Evolutionary conservation across 306 rosid species (phyloP), one percentile per base, ranked within the genome.

Genomic region (Cicer chorassanicum): DNA sequence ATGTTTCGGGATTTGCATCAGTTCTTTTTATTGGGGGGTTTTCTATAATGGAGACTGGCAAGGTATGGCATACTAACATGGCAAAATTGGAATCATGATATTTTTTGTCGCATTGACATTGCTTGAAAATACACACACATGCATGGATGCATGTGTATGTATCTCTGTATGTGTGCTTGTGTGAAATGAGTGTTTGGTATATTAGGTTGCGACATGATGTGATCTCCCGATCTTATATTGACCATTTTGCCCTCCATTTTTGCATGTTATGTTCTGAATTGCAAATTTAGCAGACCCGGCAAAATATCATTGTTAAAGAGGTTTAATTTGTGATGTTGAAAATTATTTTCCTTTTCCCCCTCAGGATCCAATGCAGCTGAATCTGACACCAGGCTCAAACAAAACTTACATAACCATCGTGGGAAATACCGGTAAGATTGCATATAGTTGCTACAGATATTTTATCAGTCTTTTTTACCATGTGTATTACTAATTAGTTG

Each of bases 11-110:
- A 84, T 89, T 90, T 68, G 96, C 94, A 10, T 84, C 91, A 29
- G 92, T 94, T 56, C 88, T 91, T 66, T 93, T 93, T 78, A 73
- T 93, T 68, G 97, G 96, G 41, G 98, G 98, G 18, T 93, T 93
- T 87, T 87, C 96, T 61, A 78, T 93, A 55, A 15, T 84, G 90
- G 96, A 83, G 77, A 78, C 65, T 86, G 83, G 75, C 80, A 86
- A 91, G 97, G 98, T 93, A 87, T 39, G 68, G 3, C 41, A 18
- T 60, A 46, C 46, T 65, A 53, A 68, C 57, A 39, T 45, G 24
- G 76, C 9, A 50, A 70, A 83, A 40, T 42, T 51, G 57, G 24
- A 60, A 40, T 48, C 66, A 9, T 73, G 71, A 66, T 14, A 11
- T 56, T 70, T 51, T 41, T 19, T 18, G 0, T 49, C 16, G 55